Evolutionary conservation across 139 green algal species (phyloP).

Genomic region (Tetraselmis striata): DNA sequence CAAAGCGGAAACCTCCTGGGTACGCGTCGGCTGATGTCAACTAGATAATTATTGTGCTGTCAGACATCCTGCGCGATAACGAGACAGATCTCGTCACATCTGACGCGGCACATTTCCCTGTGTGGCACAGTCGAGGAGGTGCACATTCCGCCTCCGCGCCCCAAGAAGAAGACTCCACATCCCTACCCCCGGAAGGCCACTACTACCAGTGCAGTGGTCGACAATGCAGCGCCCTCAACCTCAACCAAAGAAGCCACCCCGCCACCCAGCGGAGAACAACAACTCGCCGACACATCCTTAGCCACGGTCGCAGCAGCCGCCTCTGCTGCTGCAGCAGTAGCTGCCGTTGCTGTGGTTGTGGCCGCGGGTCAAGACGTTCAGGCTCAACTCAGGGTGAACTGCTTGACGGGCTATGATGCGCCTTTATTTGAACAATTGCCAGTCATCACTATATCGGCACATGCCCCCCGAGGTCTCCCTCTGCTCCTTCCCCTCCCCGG

Average conservation of each 20-base stretch:
- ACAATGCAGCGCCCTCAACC: background rate
- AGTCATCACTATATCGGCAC: no score
- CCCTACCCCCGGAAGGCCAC: constrained; percentile 68
- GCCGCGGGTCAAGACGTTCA: background rate
- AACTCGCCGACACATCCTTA: background rate
- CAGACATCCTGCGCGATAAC: background rate
- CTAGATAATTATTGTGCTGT: background rate
- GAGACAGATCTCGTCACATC: background rate
- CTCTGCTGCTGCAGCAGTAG: constrained; percentile 8
- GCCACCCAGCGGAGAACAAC: no score
- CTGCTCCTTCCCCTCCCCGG: no score
- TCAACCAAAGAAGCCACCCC: constrained; percentile 2
- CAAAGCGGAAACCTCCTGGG: constrained; percentile 7
- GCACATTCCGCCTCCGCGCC: constrained; percentile 75
- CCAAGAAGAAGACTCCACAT: constrained; percentile 73
- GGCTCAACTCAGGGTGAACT: no score
- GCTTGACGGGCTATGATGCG: no score
- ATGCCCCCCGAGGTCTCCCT: no score
- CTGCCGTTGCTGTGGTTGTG: background rate
- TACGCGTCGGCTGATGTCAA: constrained; percentile 3
- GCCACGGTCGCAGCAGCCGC: background rate
- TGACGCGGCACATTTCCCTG: background rate
- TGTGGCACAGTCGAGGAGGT: constrained; percentile 36
- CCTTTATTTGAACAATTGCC: no score
- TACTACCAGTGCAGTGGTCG: background rate